Evolutionary conservation across 805 yeast species (phyloP).

Genomic region (Yarrowia sp.): DNA sequence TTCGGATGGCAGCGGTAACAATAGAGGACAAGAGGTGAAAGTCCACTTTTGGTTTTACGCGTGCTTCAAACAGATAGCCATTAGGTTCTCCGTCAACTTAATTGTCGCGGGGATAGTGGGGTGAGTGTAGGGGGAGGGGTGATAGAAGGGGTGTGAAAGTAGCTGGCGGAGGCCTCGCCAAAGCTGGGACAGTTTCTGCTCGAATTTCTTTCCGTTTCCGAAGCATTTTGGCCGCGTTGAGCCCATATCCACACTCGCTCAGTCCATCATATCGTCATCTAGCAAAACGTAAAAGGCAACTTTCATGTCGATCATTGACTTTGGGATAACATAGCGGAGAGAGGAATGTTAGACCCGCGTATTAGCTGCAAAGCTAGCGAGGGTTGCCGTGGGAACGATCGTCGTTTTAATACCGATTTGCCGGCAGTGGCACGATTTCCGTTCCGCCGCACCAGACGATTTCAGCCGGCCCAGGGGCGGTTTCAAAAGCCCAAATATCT

Average conservation of each 20-base stretch:
- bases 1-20: slow-evolving; percentile 17
- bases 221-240: too few relatives aligned
- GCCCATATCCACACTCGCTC: too few relatives aligned
- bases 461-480: too few relatives aligned
- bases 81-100: slow-evolving; percentile 2
- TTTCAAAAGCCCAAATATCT: too few relatives aligned
- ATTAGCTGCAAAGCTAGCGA: slow-evolving; percentile 6
- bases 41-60: slow-evolving; percentile 29
- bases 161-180: neutral
- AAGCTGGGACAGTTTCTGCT: too few relatives aligned
- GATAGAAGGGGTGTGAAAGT: neutral
- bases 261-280: too few relatives aligned
- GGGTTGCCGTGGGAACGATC: slow-evolving; percentile 11
- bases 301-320: slow-evolving; percentile 27
- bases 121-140: neutral
- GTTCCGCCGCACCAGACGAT: too few relatives aligned
- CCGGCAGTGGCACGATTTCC: neutral
- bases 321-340: slow-evolving; percentile 30
- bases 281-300: slow-evolving; percentile 29
- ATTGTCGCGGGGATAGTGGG: slow-evolving; percentile 9
- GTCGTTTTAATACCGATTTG: neutral
- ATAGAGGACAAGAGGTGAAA: slow-evolving; percentile 13
- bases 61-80: slow-evolving; percentile 24
- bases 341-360: slow-evolving; percentile 33
- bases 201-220: too few relatives aligned